These are phyloP conservation scores for Xylaria sp. DNA, from an alignment of 2,329 filamentous ascomycete genomes.

Conservation along the genomic window DNA sequence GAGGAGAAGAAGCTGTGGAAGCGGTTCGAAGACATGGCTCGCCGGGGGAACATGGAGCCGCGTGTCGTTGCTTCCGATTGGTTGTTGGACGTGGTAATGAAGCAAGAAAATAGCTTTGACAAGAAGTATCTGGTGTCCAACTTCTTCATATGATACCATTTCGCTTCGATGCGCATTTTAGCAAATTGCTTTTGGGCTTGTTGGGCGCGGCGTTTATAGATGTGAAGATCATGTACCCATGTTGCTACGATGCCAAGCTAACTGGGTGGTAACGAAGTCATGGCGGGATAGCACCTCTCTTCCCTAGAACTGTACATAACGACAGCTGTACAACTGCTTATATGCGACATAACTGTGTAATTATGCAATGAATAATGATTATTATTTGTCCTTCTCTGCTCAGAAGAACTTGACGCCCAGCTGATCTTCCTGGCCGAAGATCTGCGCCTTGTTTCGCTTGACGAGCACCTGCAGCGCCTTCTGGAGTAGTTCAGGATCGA, in stretches of 20 bases:
- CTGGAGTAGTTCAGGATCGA: conserved; percentile 83
- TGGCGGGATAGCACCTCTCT: conserved; percentile 13
- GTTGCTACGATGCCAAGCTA: conserved; percentile 15
- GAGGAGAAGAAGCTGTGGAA: conserved; percentile 81
- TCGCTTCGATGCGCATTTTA: not conserved
- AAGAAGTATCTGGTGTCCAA: conserved; percentile 67
- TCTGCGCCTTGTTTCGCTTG: conserved; percentile 89
- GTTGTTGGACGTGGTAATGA: conserved; percentile 90
- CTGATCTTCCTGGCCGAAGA: conserved; percentile 89
- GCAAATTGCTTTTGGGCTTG: conserved; percentile 17
- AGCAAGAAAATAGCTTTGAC: conserved; percentile 78
- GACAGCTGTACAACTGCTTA: conserved; percentile 21
- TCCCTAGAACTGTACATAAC: conserved; percentile 33
- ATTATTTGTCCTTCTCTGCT: conserved; percentile 44
- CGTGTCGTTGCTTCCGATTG: conserved; percentile 87
- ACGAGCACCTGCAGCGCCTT: conserved; percentile 84
- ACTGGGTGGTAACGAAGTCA: conserved; percentile 28
- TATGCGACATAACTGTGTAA: conserved; percentile 24
- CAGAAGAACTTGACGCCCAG: conserved; percentile 97
- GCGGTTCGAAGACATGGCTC: conserved; percentile 82
- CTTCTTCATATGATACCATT: conserved; percentile 51
- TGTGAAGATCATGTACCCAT: conserved; percentile 6
- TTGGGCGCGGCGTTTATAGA: conserved; percentile 36
- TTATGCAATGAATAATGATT: conserved; percentile 28
- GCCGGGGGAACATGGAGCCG: conserved; percentile 80